Base-by-base conservation (phyloP, 306 rosid genomes). In the Arachis stenosperma region DNA sequence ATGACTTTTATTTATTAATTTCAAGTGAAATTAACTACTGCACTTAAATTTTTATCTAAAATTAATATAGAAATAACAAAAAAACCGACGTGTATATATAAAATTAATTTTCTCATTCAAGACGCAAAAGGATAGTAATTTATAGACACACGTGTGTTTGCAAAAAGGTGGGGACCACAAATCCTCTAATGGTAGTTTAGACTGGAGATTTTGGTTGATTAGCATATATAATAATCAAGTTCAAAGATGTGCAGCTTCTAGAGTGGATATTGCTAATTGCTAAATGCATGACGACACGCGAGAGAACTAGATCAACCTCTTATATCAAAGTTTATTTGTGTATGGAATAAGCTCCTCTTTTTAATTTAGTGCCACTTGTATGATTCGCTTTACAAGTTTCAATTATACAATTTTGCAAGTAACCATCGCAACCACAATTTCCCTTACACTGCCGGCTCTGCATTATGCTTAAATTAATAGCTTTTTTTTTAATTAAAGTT, bases 61-160 rank as follows among this genome's bases (percentile, higher is more conserved):
- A 33, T 33, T 33, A 33, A 4, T 33, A 33, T 33, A 33, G 4
- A 33, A 33, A 33, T 33, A 33, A 33, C 1, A 4, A 33, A 4
- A 2, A 2, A 50, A 22, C 27, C 17, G 8, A 22, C 15, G 37
- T 52, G 52, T 74, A 11, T 37, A 4, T 33, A 33, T 13, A 39
- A 15, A 10, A 42, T n/a, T 2, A 2, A 2, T 57, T 57, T 42
- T 53, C 62, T 9, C 11, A 10, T 17, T 55, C 53, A 58, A 57
- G 42, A 59, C 47, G 36, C 12, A 46, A 33, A 44, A 57, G 40
- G 15, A 53, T 15, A 43, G 29, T 52, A 15, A 61, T 8, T 29
- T 29, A 13, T 14, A 42, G 6, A 65, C 46, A 63, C 74, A 65
- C 74, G 74, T 78, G 82, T 65, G 82, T 5, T 65, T 64, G 69